Conservation (phyloP, 2,329 filamentous ascomycete species). For the Trichoderma aggressivum region DNA sequence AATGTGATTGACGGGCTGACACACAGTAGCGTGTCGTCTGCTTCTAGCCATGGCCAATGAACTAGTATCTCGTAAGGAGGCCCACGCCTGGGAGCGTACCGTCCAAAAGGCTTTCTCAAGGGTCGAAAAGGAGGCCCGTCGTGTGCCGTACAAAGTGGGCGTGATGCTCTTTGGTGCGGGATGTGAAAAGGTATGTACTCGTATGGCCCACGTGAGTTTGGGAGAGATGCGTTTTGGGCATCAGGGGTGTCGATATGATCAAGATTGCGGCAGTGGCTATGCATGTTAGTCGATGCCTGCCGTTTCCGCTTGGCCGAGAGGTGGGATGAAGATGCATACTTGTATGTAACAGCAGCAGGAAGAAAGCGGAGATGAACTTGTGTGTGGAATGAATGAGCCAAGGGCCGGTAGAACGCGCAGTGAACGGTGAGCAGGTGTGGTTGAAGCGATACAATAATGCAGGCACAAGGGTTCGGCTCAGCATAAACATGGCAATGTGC, state of each 20-base stretch:
- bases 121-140: not conserved
- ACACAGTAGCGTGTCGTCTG: conserved; percentile 18
- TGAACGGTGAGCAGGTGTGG: too few species aligned
- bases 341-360: not conserved
- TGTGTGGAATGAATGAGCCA: not conserved
- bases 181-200: not conserved
- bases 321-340: not conserved
- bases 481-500: not conserved
- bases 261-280: not conserved
- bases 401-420: not conserved
- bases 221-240: not conserved
- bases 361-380: not conserved
- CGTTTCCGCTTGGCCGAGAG: not conserved
- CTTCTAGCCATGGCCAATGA: conserved; percentile 12
- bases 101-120: not conserved
- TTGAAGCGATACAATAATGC: not conserved
- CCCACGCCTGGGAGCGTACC: not conserved
- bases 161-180: not conserved
- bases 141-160: not conserved
- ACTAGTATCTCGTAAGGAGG: not conserved
- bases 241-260: not conserved
- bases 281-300: not conserved
- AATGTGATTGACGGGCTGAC: conserved; percentile 18
- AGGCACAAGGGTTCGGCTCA: not conserved
- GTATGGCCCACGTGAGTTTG: not conserved